Evolutionary conservation across 805 yeast species (phyloP), one percentile per base, ranked within the genome.

Genomic region (Schwanniomyces polymorphus): DNA sequence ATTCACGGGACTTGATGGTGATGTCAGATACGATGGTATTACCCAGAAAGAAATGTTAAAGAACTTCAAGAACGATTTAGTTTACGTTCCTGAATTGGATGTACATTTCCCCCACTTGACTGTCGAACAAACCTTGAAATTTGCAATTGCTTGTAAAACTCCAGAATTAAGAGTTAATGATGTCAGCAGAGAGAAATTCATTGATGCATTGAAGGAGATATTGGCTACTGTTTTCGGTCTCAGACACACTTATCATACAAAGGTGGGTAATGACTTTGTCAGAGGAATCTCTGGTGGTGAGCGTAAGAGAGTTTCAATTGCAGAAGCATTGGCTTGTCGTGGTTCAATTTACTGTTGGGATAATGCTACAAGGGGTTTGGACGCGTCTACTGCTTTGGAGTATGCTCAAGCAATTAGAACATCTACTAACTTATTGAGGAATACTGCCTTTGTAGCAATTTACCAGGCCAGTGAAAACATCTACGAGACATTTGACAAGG

Each of bases 271-370:
- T 54, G 88, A 84, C 61, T 79, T 77, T 46, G 81, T 84, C 14
- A 74, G 87, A 64, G 88, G 88, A 64, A 81, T 84, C 40, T 82
- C 87, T 31, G 88, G 88, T 58, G 88, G 88, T 67, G 86, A 84
- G 67, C 70, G 88, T 56, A 84, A 84, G 67, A 80, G 88, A 69
- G 87, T 83, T 25, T 81, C 87, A 4, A 77, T 84, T 55, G 88
- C 85, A 3, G 88, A 84, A 63, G 86, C 80, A 2, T 73, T 79
- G 56, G 74, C 79, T 27, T 68, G 78, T 58, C 72, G 78, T 44
- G 83, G 79, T 7, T 68, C 80, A 6, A 69, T 82, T 18, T 81
- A 73, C 53, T 81, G 86, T 52, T 83, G 84, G 80, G 88, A 83
- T 67, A 84, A 83, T 55, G 84, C 87, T 23, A 84, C 88, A 14